phyloP scores from a whole-genome alignment of 768 basidiomycete species.

The Podaxis sp. region DNA sequence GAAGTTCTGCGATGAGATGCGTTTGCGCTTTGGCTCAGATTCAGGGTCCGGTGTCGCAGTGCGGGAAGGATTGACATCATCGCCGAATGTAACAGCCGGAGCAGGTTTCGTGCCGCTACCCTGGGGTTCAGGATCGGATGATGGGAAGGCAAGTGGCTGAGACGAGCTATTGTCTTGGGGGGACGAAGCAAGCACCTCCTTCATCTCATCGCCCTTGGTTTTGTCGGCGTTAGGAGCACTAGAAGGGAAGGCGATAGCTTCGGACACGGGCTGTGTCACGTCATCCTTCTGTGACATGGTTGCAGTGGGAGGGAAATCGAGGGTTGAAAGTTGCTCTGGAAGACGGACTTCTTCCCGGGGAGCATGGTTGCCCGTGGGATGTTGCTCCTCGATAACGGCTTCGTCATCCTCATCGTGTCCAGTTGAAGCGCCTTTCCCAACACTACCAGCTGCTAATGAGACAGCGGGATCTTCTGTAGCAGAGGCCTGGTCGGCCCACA shows the following conservation, averaged over 20 bases:
- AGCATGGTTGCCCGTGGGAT: neutral
- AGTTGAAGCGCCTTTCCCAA: constrained; percentile 32
- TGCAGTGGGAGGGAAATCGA: constrained; percentile 5
- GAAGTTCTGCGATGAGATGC: constrained; percentile 84
- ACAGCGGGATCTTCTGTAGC: constrained; percentile 51
- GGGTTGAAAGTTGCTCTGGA: constrained; percentile 9
- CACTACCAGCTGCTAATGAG: constrained; percentile 27
- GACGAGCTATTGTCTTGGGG: neutral
- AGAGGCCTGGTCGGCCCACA: constrained; percentile 87
- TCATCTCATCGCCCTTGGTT: neutral
- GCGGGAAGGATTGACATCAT: constrained; percentile 55
- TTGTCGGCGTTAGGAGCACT: neutral
- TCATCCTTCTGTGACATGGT: constrained; percentile 4
- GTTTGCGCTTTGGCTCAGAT: constrained; percentile 71
- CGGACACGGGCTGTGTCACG: neutral
- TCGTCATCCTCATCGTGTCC: neutral
- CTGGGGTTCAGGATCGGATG: constrained; percentile 21
- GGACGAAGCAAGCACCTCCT: constrained; percentile 1
- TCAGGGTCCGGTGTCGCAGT: constrained; percentile 71
- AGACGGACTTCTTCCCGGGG: neutral
- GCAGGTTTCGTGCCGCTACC: constrained; percentile 9
- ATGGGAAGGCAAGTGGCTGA: constrained; percentile 19
- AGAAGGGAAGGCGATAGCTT: neutral
- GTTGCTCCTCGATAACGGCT: neutral
- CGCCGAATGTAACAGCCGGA: constrained; percentile 64